Percentiles rank a stretch among this genome's conserved stretches.
Conservation (phyloP, 805 yeast species). For the Saccharomycopsis synnaedendra region DNA sequence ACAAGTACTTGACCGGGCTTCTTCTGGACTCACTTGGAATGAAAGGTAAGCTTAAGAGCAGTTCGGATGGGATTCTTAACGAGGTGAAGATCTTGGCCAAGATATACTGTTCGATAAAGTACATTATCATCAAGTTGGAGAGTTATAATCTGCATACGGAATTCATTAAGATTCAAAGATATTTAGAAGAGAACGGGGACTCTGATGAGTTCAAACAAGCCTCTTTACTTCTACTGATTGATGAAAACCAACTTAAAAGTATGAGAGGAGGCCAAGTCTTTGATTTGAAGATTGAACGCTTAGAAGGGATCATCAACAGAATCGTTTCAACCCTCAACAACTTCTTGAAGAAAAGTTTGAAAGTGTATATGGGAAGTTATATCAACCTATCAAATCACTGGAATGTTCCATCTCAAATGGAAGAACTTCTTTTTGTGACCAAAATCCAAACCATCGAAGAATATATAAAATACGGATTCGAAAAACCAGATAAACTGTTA, state of each 20-base stretch:
- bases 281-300: conserved; percentile 2
- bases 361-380: conserved; percentile 11
- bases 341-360: conserved; percentile 13
- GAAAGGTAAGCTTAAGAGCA: neutral
- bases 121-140: conserved; percentile 7
- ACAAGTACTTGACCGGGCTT: conserved; percentile 10
- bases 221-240: neutral
- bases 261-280: conserved; percentile 1
- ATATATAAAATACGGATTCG: conserved; percentile 4
- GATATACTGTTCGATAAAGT: conserved; percentile 13
- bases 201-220: neutral
- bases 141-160: conserved; percentile 6
- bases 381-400: conserved; percentile 9
- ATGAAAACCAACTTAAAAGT: neutral
- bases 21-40: conserved; percentile 8
- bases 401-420: neutral
- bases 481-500: neutral
- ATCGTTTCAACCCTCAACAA: conserved; percentile 1
- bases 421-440: neutral
- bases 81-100: conserved; percentile 10
- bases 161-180: conserved; percentile 6
- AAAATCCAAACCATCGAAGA: conserved; percentile 6
- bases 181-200: neutral
- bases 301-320: conserved; percentile 3
- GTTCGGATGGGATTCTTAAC: conserved; percentile 1